A percentile compares a stretch with the other conserved stretches of the same genome.
These are phyloP conservation scores for Salvia sclarea DNA, from an alignment of 305 asterid genomes.

Conservation along the genomic window DNA sequence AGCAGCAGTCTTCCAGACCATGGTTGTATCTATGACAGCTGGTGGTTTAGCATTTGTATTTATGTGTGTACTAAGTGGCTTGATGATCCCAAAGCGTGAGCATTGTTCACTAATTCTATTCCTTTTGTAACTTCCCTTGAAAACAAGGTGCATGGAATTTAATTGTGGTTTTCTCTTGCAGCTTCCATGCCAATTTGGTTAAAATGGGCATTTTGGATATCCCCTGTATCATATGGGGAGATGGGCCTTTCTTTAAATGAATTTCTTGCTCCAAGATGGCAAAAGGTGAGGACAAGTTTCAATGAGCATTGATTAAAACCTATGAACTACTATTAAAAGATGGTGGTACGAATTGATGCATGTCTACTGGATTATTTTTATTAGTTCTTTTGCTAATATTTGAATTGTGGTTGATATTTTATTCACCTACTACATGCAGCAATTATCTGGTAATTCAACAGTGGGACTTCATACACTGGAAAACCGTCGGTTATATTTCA, in stretches of 20 bases:
- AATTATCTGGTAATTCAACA: slow-evolving; percentile 43
- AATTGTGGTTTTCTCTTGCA: slow-evolving; percentile 36
- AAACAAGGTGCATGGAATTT: neutral
- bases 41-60: slow-evolving; percentile 52
- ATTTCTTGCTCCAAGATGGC: slow-evolving; percentile 84
- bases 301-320: no score
- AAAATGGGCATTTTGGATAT: slow-evolving; percentile 84
- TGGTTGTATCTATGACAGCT: slow-evolving; percentile 58
- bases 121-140: neutral
- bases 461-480: slow-evolving; percentile 61
- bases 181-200: slow-evolving; percentile 93
- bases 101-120: neutral
- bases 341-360: neutral
- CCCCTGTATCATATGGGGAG: slow-evolving; percentile 82
- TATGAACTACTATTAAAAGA: no score
- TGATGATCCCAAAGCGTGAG: slow-evolving; percentile 73
- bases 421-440: slow-evolving; percentile 26
- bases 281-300: slow-evolving; percentile 44
- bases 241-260: slow-evolving; percentile 72
- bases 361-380: neutral
- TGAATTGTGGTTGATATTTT: neutral
- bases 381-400: neutral
- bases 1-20: slow-evolving; percentile 55
- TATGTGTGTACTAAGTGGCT: slow-evolving; percentile 62
- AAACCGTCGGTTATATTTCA: slow-evolving; percentile 56